Evolutionary conservation across 306 rosid genomes (phyloP).

Genomic region (Vigna hirtella): DNA sequence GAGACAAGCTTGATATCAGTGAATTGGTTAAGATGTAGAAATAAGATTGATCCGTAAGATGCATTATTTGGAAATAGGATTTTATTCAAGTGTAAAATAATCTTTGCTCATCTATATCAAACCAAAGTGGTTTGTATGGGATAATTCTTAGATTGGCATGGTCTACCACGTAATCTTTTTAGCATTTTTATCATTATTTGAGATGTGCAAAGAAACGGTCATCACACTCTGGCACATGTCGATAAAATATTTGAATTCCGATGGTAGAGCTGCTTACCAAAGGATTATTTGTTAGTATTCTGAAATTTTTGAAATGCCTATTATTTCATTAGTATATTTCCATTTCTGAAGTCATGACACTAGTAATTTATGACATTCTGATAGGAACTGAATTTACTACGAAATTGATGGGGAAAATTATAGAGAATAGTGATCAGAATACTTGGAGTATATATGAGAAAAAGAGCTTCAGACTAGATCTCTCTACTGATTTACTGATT

Average conservation of each 20-base stretch:
- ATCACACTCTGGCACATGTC: not conserved
- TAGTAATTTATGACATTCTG: no score
- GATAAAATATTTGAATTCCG: not conserved
- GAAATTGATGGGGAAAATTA: no score
- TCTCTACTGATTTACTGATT: no score
- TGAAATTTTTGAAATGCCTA: not conserved
- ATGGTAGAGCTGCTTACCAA: not conserved
- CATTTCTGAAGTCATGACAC: no score
- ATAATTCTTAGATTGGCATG: slow-evolving; percentile 26
- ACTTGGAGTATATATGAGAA: no score
- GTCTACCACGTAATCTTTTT: not conserved
- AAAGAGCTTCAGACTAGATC: no score
- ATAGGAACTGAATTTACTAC: no score
- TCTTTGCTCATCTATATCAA: slow-evolving; percentile 27
- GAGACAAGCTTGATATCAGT: slow-evolving; percentile 27
- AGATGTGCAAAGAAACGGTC: not conserved
- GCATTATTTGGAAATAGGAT: slow-evolving; percentile 32
- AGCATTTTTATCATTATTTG: not conserved
- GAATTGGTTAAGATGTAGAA: not conserved
- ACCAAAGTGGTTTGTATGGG: slow-evolving; percentile 20
- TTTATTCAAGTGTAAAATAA: slow-evolving; percentile 17
- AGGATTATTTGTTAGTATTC: not conserved
- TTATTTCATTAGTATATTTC: no score
- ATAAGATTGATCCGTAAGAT: slow-evolving; percentile 25
- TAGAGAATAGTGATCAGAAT: no score